Evolutionary conservation across 768 basidiomycete genomes (phyloP), one percentile per base, ranked within the genome.

Genomic region (Rhizopogon salebrosus): DNA sequence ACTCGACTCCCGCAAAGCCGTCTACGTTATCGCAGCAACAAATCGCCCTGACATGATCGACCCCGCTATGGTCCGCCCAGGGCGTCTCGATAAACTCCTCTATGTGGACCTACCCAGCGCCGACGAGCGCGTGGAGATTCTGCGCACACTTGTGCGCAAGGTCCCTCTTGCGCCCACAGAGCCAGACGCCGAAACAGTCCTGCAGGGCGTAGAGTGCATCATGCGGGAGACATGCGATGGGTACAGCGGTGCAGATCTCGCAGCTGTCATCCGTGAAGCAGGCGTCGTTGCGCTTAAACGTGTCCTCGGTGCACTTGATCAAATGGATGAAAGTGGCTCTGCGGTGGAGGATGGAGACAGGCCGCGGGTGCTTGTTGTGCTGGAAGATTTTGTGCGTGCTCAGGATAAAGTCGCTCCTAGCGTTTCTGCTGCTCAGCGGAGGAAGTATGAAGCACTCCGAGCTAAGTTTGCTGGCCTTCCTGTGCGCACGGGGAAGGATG

Each of bases 31-130:
- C 54, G 94, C 89, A 0, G 95, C 95, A 7, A 97, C 93, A 27
- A 98, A 95, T 68, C 78, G 94, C 11, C 94, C 94, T 1, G 93
- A 98, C 72, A 95, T 95, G 85, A 94, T 97, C 54, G 94, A 98
- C 64, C 95, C 94, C 1, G 94, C 95, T 6, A 95, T 95, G 93
- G 91, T 92, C 49, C 88, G 94, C n/a, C 95, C 95, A 0, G 94
- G 95, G 0, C 82, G 95, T 9, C 79, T 98, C 10, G 95, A 97
- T 72, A 97, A 97, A 67, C 78, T 95, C 5, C 77, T 97, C 39
- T 98, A 94, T 61, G 92, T 97, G 61, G 94, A 95, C 68, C 76
- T 95, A 0, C 95, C 94, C 20, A 72, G 76, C 0, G 57, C 84
- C 0, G 63, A 70, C 26, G 95, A 95, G 67, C 84, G 93, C 20